Evolutionary conservation across 2,329 filamentous ascomycete genomes (phyloP).

Genomic region (Fusarium graminum): DNA sequence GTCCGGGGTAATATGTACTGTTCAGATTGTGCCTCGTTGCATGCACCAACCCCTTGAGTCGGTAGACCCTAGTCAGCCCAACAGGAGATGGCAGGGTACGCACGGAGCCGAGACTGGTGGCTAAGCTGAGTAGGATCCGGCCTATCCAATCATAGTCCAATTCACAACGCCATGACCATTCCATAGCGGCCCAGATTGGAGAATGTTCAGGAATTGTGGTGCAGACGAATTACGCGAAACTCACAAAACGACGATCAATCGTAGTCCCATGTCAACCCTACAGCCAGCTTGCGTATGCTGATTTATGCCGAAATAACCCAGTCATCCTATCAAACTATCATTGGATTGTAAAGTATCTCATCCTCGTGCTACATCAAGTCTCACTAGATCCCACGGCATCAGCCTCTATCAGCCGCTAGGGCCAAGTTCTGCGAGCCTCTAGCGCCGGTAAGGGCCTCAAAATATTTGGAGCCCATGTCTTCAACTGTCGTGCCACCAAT

Average conservation of each 20-base stretch:
- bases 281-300: too few relatives aligned
- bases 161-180: background rate
- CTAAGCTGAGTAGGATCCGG: background rate
- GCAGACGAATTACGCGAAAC: background rate
- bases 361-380: background rate
- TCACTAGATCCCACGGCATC: background rate
- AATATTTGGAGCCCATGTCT: constrained; percentile 16
- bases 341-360: background rate
- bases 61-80: background rate
- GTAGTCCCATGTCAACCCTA: background rate
- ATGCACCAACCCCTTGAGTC: background rate
- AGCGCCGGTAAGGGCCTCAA: constrained; percentile 14
- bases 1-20: background rate
- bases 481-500: constrained; percentile 11
- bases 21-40: too few relatives aligned
- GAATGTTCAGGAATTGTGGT: background rate
- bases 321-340: background rate
- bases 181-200: background rate
- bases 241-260: background rate
- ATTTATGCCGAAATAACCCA: background rate
- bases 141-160: background rate
- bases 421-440: constrained; percentile 4
- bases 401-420: constrained; percentile 1
- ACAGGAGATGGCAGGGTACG: background rate
- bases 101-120: background rate